A percentile compares a stretch with the other conserved stretches of the same genome.
phyloP scores from a whole-genome alignment of 768 basidiomycete species.

The Naganishia antarctica region DNA sequence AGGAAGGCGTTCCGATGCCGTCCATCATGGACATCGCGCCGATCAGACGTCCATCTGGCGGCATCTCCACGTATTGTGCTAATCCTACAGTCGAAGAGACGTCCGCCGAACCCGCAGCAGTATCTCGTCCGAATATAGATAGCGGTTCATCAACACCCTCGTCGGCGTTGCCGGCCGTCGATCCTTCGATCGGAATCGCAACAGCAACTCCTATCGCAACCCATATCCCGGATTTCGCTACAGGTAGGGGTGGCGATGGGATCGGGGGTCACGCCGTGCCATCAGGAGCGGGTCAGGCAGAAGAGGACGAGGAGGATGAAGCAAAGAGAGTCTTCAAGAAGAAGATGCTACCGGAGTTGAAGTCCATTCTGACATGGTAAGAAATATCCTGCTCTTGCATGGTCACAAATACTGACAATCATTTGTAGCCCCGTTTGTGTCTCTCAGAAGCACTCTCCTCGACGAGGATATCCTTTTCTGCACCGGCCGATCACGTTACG shows the following conservation, averaged over 20 bases:
- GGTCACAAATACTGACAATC: constrained; percentile 5
- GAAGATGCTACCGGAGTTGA: constrained; percentile 32
- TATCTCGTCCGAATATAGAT: not conserved
- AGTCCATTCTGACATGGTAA: constrained; percentile 39
- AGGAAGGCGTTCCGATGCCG: constrained; percentile 23
- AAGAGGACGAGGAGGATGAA: constrained; percentile 16
- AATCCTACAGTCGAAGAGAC: not conserved
- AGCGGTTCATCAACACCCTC: not conserved
- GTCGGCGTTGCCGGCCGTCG: too few species aligned
- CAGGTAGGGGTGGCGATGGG: constrained; percentile 34
- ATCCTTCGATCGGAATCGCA: too few species aligned
- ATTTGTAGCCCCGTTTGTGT: constrained; percentile 38
- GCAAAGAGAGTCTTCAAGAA: constrained; percentile 18
- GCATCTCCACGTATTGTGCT: constrained; percentile 9
- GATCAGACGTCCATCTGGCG: not conserved
- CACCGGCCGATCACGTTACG: constrained; percentile 58
- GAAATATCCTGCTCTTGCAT: constrained; percentile 11
- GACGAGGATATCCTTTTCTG: constrained; percentile 41
- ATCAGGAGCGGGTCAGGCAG: not conserved
- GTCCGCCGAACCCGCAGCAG: not conserved
- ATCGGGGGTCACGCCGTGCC: constrained; percentile 31
- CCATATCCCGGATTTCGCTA: constrained; percentile 34
- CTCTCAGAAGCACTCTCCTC: constrained; percentile 28
- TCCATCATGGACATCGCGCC: constrained; percentile 1
- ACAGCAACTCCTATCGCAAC: not conserved